Evolutionary conservation across 2,329 filamentous ascomycete species (phyloP).

Genomic region (Rosellinia necatrix): DNA sequence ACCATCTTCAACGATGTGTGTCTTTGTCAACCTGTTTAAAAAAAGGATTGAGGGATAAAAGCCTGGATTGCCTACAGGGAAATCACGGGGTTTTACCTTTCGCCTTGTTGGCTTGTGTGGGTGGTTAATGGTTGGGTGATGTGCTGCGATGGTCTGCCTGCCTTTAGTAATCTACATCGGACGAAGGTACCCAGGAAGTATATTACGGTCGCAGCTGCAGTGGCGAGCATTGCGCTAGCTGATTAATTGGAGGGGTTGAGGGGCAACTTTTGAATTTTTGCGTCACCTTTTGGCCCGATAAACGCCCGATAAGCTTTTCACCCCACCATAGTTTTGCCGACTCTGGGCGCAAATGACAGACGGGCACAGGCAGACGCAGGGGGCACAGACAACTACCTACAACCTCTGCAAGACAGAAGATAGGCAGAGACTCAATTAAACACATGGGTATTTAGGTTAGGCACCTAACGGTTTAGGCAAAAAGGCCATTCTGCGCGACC

Average conservation of each 20-base stretch:
- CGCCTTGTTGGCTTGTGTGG: background rate
- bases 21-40: background rate
- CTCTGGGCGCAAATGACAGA: slow-evolving; percentile 4
- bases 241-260: slow-evolving; percentile 46
- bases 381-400: background rate
- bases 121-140: slow-evolving; percentile 1
- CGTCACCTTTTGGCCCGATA: slow-evolving; percentile 33
- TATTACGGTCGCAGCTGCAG: slow-evolving; percentile 12
- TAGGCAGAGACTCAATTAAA: too few relatives aligned
- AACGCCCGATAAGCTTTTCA: slow-evolving; percentile 36
- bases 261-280: slow-evolving; percentile 49
- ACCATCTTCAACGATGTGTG: slow-evolving; percentile 50
- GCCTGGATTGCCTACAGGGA: too few relatives aligned
- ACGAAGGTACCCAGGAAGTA: too few relatives aligned
- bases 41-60: too few relatives aligned
- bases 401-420: too few relatives aligned
- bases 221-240: slow-evolving; percentile 22
- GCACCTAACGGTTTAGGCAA: background rate
- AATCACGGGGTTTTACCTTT: too few relatives aligned
- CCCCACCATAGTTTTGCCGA: slow-evolving; percentile 41
- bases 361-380: background rate
- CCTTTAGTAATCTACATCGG: too few relatives aligned
- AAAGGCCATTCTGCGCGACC: background rate
- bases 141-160: background rate
- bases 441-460: background rate